A percentile compares a stretch with the other conserved stretches of the same genome.
These are phyloP conservation scores for Apophysomyces sp. DNA, from an alignment of 371 early-diverging fungal genomes.

Conservation along the genomic window DNA sequence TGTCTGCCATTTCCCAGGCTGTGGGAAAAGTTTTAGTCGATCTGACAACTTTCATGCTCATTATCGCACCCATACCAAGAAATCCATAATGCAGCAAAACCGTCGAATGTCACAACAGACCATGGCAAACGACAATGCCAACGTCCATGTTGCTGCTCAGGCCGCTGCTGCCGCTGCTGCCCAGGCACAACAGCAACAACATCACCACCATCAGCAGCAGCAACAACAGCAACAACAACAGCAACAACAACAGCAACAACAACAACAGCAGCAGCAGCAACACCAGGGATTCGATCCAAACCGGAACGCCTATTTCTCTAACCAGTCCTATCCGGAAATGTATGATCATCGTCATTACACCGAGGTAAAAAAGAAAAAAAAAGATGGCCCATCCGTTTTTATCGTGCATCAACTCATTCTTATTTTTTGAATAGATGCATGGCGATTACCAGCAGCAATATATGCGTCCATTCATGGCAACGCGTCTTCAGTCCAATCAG, in stretches of 20 bases:
- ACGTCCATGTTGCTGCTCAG: background rate
- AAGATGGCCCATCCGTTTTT: background rate
- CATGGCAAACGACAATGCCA: background rate
- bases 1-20: constrained; percentile 65
- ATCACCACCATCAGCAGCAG: constrained; percentile 5
- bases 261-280: background rate
- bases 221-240: constrained; percentile 2
- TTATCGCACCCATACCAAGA: constrained; percentile 54
- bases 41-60: constrained; percentile 74
- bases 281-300: constrained; percentile 3
- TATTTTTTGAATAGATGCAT: background rate
- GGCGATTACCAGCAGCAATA: background rate
- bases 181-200: background rate
- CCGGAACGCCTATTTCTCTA: background rate
- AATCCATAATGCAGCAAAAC: constrained; percentile 12
- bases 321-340: background rate
- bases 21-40: constrained; percentile 72
- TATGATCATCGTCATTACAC: background rate
- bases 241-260: constrained; percentile 1
- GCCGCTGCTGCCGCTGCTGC: background rate
- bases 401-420: too few relatives aligned
- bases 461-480: background rate
- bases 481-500: background rate
- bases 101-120: background rate
- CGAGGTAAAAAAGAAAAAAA: background rate